phyloP scores from a whole-genome alignment of 805 yeast genomes.

The Candida dendrica region DNA sequence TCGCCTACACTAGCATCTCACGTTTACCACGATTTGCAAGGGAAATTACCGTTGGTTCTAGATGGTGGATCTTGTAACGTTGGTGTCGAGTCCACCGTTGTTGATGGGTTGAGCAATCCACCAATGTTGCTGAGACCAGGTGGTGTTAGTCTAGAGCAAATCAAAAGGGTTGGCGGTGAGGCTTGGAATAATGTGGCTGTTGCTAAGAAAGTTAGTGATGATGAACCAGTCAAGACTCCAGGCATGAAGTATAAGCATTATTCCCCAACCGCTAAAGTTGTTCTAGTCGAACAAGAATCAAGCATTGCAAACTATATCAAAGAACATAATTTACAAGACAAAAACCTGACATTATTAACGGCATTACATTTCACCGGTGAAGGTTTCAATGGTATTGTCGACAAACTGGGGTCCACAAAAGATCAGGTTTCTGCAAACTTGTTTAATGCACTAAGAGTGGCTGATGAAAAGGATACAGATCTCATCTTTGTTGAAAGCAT shows the following conservation, averaged over 20 bases:
- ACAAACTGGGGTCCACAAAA: conserved; percentile 35
- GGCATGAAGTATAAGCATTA: conserved; percentile 98
- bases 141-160: conserved; percentile 78
- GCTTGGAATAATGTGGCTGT: conserved; percentile 58
- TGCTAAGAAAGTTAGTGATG: conserved; percentile 55
- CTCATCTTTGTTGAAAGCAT: conserved; percentile 81
- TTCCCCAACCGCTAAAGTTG: conserved; percentile 82
- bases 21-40: conserved; percentile 72
- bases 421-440: conserved; percentile 66
- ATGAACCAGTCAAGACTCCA: conserved; percentile 83
- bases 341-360: conserved; percentile 47
- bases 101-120: conserved; percentile 80
- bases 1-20: conserved; percentile 88
- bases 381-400: conserved; percentile 15
- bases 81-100: conserved; percentile 91
- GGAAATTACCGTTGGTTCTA: conserved; percentile 72
- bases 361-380: conserved; percentile 21
- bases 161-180: conserved; percentile 56
- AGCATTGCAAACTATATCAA: conserved; percentile 21
- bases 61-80: conserved; percentile 89
- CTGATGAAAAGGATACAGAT: conserved; percentile 65
- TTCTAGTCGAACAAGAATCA: conserved; percentile 44
- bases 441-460: conserved; percentile 65
- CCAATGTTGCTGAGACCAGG: conserved; percentile 93
- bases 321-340: conserved; percentile 14